phyloP scores from a whole-genome alignment of 2,329 filamentous ascomycete genomes.

The Ophiocordyceps camponoti-rufipedis region DNA sequence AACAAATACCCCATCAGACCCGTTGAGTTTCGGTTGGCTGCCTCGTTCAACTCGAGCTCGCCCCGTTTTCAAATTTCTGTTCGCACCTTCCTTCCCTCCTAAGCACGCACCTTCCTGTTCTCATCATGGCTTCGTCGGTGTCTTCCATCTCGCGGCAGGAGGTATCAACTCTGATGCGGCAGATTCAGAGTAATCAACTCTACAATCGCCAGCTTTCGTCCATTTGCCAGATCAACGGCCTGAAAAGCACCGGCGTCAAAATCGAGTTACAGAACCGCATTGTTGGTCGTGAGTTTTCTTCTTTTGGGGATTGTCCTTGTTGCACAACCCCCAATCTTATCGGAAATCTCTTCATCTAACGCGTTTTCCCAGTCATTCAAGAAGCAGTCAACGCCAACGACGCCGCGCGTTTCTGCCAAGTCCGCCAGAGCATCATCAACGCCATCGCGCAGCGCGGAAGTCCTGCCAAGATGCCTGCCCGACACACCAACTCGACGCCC shows the following conservation, averaged over 20 bases:
- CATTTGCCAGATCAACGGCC: slow-evolving; percentile 56
- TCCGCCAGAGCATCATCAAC: slow-evolving; percentile 23
- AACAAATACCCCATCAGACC: too few species aligned
- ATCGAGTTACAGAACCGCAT: slow-evolving; percentile 64
- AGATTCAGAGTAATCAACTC: slow-evolving; percentile 24
- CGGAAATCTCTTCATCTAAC: too few species aligned
- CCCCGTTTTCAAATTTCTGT: too few species aligned
- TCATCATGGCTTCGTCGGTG: slow-evolving; percentile 9
- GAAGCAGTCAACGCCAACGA: slow-evolving; percentile 18
- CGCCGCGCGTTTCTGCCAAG: slow-evolving; percentile 21
- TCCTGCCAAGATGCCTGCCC: slow-evolving; percentile 5
- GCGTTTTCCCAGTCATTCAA: slow-evolving; percentile 18
- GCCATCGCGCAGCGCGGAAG: slow-evolving; percentile 12
- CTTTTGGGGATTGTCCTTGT: too few species aligned
- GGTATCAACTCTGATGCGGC: slow-evolving; percentile 23
- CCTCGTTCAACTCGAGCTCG: neutral
- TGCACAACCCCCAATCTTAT: neutral
- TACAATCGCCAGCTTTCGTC: slow-evolving; percentile 51
- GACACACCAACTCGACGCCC: neutral
- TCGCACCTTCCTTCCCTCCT: neutral
- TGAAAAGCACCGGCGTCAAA: slow-evolving; percentile 73
- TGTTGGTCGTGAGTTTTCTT: slow-evolving; percentile 45
- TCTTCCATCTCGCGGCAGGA: slow-evolving; percentile 19
- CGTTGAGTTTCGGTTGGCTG: neutral
- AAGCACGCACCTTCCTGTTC: neutral